phyloP scores from a whole-genome alignment of 2,329 filamentous ascomycete species.

The Phyllosticta ampelicida region DNA sequence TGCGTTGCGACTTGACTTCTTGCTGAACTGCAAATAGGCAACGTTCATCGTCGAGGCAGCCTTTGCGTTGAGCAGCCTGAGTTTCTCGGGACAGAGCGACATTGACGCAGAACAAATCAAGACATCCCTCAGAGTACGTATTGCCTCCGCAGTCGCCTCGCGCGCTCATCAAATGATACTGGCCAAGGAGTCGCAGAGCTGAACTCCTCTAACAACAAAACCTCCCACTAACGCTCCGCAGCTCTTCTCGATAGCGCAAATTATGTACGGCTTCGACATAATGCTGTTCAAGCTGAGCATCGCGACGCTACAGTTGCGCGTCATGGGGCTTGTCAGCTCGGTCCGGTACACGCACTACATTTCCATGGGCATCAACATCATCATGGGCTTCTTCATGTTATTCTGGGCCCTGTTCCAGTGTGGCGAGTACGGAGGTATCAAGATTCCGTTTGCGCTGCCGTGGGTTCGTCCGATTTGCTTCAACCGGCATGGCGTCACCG shows the following conservation, averaged over 20 bases:
- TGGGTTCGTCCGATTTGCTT: background rate
- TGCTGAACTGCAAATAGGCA: background rate
- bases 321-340: slow-evolving; percentile 1
- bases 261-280: slow-evolving; percentile 1
- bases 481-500: background rate
- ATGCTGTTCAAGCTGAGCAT: slow-evolving; percentile 7
- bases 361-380: background rate
- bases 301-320: slow-evolving; percentile 2
- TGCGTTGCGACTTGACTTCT: background rate
- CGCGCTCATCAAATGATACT: background rate
- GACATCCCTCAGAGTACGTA: background rate
- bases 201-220: too few species aligned
- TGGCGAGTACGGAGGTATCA: background rate
- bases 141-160: background rate
- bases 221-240: background rate
- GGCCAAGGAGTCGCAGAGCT: background rate
- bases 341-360: slow-evolving; percentile 1
- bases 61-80: background rate
- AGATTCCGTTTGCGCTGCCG: background rate
- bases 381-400: background rate
- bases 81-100: background rate
- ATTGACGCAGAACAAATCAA: background rate
- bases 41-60: background rate
- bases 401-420: slow-evolving; percentile 2
- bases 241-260: background rate